Evolutionary conservation across 1,139 yeast genomes (phyloP).

Genomic region (Taphrina populina): DNA sequence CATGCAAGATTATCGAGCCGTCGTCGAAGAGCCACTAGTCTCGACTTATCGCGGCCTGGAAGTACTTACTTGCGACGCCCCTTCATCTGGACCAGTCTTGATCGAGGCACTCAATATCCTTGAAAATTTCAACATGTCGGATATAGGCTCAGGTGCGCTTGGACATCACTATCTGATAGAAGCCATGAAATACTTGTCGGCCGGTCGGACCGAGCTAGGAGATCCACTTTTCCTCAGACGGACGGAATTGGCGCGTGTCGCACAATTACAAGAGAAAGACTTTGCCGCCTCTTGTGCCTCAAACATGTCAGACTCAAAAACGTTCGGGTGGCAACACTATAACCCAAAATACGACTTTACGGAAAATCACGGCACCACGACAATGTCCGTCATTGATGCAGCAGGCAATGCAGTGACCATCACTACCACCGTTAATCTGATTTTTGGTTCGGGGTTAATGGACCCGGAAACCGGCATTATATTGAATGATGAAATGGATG

Average conservation of each 20-base stretch:
- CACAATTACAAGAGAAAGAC: slow-evolving; percentile 47
- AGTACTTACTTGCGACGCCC: slow-evolving; percentile 69
- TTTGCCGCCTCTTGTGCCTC: slow-evolving; percentile 59
- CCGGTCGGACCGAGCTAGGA: slow-evolving; percentile 79
- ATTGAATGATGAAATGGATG: slow-evolving; percentile 92
- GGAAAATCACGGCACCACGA: slow-evolving; percentile 33
- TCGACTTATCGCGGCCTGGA: slow-evolving; percentile 52
- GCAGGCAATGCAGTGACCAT: slow-evolving; percentile 69
- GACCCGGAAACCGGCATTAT: slow-evolving; percentile 80
- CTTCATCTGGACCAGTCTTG: slow-evolving; percentile 81
- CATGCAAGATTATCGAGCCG: slow-evolving; percentile 60
- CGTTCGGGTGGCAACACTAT: slow-evolving; percentile 69
- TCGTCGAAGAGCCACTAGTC: slow-evolving; percentile 57
- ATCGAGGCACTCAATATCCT: slow-evolving; percentile 69
- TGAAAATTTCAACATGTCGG: slow-evolving; percentile 46
- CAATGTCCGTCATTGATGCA: slow-evolving; percentile 34
- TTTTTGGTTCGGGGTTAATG: slow-evolving; percentile 78
- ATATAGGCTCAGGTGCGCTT: slow-evolving; percentile 47
- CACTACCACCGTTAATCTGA: slow-evolving; percentile 83
- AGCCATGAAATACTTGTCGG: slow-evolving; percentile 89
- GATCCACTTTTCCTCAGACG: slow-evolving; percentile 51
- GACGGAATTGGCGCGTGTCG: slow-evolving; percentile 45
- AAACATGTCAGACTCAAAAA: slow-evolving; percentile 55
- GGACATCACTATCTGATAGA: slow-evolving; percentile 57
- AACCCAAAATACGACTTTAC: slow-evolving; percentile 54